A percentile compares a stretch with the other conserved stretches of the same genome.
Evolutionary conservation across 225 moss, liverwort and hornwort species (phyloP).

Genomic region (Straminergon stramineum): DNA sequence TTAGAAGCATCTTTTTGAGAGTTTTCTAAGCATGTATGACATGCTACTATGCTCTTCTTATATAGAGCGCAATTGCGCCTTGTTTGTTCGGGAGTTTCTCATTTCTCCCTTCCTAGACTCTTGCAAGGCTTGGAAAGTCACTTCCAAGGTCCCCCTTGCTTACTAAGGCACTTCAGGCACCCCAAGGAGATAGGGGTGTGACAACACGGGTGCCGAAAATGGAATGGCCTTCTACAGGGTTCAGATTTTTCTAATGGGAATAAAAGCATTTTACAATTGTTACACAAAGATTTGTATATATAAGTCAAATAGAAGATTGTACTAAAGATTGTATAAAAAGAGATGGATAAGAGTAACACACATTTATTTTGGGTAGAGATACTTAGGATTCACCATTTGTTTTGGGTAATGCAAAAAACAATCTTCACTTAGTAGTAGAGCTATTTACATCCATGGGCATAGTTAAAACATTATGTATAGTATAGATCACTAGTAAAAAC

Average conservation of each 20-base stretch:
- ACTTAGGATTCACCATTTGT: background rate
- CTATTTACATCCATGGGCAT: background rate
- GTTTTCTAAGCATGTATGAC: no score
- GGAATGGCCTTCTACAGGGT: no score
- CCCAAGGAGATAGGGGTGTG: no score
- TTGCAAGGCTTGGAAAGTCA: no score
- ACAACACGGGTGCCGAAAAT: no score
- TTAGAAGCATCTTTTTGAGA: no score
- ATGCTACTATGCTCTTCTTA: no score
- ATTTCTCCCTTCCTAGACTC: no score
- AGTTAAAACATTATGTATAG: background rate
- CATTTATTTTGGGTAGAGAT: background rate
- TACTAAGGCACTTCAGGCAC: no score
- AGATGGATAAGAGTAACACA: background rate
- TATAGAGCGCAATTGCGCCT: accelerated
- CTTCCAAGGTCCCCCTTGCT: no score
- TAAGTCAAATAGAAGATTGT: background rate
- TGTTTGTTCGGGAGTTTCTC: no score
- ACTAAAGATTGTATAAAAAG: background rate
- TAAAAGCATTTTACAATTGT: background rate
- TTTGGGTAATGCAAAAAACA: background rate
- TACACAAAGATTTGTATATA: background rate
- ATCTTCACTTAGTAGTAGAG: background rate
- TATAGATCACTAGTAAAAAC: background rate
- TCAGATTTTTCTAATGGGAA: no score